Evolutionary conservation across 2,329 filamentous ascomycete species (phyloP).

Genomic region (Ascochyta clinopodiicola): DNA sequence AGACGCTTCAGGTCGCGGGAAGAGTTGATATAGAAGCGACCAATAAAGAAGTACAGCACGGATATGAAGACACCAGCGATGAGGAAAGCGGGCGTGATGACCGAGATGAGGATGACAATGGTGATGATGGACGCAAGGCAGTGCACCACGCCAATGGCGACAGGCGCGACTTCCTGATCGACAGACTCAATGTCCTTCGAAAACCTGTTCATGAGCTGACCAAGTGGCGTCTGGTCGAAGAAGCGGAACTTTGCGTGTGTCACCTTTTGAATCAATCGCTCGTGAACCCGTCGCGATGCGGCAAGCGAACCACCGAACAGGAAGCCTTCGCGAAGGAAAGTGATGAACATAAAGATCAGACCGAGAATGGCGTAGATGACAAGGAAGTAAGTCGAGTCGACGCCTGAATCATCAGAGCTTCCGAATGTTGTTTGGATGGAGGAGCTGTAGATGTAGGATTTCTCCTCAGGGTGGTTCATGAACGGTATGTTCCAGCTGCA

Average conservation of each 20-base stretch:
- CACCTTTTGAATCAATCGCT: conserved; percentile 76
- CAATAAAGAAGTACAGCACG: conserved; percentile 80
- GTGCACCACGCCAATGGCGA: conserved; percentile 78
- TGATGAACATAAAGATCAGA: conserved; percentile 76
- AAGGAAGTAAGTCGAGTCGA: conserved; percentile 86
- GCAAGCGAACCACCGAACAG: conserved; percentile 91
- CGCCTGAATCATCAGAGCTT: conserved; percentile 55
- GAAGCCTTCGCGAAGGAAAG: conserved; percentile 82
- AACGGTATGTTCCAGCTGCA: conserved; percentile 57
- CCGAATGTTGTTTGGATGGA: conserved; percentile 52
- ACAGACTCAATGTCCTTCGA: conserved; percentile 96
- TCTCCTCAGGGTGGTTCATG: conserved; percentile 27
- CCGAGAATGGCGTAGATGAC: conserved; percentile 82
- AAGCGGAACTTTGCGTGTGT: conserved; percentile 95
- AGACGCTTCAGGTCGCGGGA: conserved; percentile 96
- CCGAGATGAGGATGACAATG: conserved; percentile 84
- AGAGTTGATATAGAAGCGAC: conserved; percentile 85
- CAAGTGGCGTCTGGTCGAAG: conserved; percentile 94
- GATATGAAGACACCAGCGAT: conserved; percentile 87
- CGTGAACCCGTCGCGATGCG: conserved; percentile 85
- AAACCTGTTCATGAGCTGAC: conserved; percentile 97
- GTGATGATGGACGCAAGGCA: conserved; percentile 75
- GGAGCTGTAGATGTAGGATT: conserved; percentile 45
- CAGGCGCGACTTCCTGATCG: conserved; percentile 93
- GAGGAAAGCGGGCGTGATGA: conserved; percentile 89